Conservation (phyloP, 2,329 filamentous ascomycete species). For the Xylariales sp. region DNA sequence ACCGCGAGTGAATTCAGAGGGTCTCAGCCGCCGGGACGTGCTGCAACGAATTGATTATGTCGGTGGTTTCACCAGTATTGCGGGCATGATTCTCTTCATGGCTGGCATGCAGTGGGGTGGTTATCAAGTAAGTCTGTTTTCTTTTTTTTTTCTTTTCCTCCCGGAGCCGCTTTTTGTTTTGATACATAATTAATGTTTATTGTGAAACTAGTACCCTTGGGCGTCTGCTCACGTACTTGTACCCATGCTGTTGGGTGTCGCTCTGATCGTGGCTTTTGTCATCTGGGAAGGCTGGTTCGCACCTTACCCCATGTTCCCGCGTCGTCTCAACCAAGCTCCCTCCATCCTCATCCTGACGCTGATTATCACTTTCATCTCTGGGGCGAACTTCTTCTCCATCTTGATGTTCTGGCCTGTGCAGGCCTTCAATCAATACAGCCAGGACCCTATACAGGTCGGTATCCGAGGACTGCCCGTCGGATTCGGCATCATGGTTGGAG, state of each 20-base stretch:
- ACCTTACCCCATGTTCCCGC: constrained; percentile 38
- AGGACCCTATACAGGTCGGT: constrained; percentile 61
- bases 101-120: constrained; percentile 39
- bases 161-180: no score
- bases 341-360: constrained; percentile 48
- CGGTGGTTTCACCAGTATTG: constrained; percentile 44
- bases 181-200: no score
- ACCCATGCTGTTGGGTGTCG: constrained; percentile 34
- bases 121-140: constrained; percentile 24
- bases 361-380: constrained; percentile 55
- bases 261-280: constrained; percentile 30
- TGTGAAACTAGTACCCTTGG: constrained; percentile 32
- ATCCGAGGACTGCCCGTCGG: constrained; percentile 61
- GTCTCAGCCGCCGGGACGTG: constrained; percentile 33
- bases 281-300: constrained; percentile 31
- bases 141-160: no score
- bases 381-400: constrained; percentile 53
- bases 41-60: constrained; percentile 44
- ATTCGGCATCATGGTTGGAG: constrained; percentile 58
- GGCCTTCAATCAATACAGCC: constrained; percentile 61
- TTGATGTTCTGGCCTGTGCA: constrained; percentile 61
- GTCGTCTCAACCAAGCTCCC: constrained; percentile 33
- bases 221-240: constrained; percentile 31
- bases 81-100: constrained; percentile 46
- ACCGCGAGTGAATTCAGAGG: constrained; percentile 34